A percentile compares a stretch with the other conserved stretches of the same genome.
Conservation (phyloP, 345 rosid genomes). For the Linum trigynum region DNA sequence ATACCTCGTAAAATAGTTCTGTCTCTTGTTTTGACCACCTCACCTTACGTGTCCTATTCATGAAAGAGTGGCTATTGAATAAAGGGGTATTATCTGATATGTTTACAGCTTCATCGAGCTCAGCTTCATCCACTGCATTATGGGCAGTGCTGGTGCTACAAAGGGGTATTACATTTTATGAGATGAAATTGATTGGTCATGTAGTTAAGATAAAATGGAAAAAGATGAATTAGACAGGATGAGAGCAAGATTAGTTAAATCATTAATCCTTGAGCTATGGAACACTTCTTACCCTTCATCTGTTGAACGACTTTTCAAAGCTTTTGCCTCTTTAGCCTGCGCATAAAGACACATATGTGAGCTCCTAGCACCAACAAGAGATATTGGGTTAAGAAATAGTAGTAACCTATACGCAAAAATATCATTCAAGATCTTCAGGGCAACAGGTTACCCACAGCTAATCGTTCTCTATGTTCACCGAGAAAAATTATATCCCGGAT, state of each 20-base stretch:
- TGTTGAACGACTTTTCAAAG: slow-evolving; percentile 17
- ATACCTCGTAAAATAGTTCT: slow-evolving; percentile 69
- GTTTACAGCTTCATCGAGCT: slow-evolving; percentile 26
- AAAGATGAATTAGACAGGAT: background rate
- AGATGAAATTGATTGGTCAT: background rate
- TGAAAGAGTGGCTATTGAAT: slow-evolving; percentile 59
- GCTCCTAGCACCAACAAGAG: background rate
- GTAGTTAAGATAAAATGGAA: no score
- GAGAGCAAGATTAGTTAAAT: background rate
- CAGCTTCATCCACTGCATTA: slow-evolving; percentile 29
- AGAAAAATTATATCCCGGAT: slow-evolving; percentile 62
- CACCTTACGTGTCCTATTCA: slow-evolving; percentile 46
- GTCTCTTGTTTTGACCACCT: slow-evolving; percentile 86
- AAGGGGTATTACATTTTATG: background rate
- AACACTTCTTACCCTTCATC: slow-evolving; percentile 41
- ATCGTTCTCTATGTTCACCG: slow-evolving; percentile 50
- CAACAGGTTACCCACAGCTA: slow-evolving; percentile 34
- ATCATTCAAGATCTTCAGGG: background rate
- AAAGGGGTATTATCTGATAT: slow-evolving; percentile 14
- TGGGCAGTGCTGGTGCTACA: slow-evolving; percentile 35
- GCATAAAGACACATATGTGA: slow-evolving; percentile 3
- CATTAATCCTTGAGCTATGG: background rate
- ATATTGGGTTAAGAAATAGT: background rate
- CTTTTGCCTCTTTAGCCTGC: slow-evolving; percentile 60
- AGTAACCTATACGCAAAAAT: background rate